A percentile compares a stretch with the other conserved stretches of the same genome.
Conservation (phyloP, 352 stramenopile genomes). For the Phytopythium oedochilum region DNA sequence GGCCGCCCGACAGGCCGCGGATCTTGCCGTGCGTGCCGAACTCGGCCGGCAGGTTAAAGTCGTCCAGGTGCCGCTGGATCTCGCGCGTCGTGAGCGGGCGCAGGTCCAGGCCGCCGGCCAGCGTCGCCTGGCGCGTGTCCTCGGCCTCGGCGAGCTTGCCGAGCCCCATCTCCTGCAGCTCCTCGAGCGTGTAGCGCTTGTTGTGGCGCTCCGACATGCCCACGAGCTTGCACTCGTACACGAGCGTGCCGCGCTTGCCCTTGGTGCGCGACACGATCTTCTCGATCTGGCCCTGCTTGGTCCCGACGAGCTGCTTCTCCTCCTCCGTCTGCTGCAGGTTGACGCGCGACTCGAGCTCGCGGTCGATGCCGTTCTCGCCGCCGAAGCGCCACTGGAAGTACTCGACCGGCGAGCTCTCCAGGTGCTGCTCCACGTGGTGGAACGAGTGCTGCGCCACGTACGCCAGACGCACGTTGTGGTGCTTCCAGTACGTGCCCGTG, state of each 20-base stretch:
- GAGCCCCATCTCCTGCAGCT: slow-evolving; percentile 63
- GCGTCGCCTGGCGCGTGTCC: slow-evolving; percentile 59
- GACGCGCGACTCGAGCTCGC: slow-evolving; percentile 82
- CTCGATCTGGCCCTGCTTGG: slow-evolving; percentile 88
- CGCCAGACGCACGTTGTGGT: slow-evolving; percentile 92
- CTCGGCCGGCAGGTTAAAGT: slow-evolving; percentile 65
- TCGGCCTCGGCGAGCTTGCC: slow-evolving; percentile 59
- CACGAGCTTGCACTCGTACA: slow-evolving; percentile 91
- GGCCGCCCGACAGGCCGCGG: slow-evolving; percentile 64
- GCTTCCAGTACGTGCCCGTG: slow-evolving; percentile 74
- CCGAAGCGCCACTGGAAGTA: slow-evolving; percentile 98
- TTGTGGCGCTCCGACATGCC: slow-evolving; percentile 62
- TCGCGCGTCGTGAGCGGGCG: slow-evolving; percentile 63
- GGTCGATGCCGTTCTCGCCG: slow-evolving; percentile 94
- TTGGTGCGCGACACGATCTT: slow-evolving; percentile 92
- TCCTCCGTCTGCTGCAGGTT: slow-evolving; percentile 92
- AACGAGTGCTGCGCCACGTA: slow-evolving; percentile 98
- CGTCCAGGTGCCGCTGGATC: slow-evolving; percentile 71
- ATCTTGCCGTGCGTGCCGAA: slow-evolving; percentile 83
- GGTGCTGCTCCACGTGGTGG: slow-evolving; percentile 95
- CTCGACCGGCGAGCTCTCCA: slow-evolving; percentile 93
- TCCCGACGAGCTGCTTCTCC: slow-evolving; percentile 89
- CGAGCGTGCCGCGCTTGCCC: slow-evolving; percentile 59
- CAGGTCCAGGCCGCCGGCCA: slow-evolving; percentile 48
- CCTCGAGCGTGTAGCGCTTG: slow-evolving; percentile 62